Evolutionary conservation across 2,329 filamentous ascomycete genomes (phyloP).

Genomic region (Albophoma yamanashiensis): DNA sequence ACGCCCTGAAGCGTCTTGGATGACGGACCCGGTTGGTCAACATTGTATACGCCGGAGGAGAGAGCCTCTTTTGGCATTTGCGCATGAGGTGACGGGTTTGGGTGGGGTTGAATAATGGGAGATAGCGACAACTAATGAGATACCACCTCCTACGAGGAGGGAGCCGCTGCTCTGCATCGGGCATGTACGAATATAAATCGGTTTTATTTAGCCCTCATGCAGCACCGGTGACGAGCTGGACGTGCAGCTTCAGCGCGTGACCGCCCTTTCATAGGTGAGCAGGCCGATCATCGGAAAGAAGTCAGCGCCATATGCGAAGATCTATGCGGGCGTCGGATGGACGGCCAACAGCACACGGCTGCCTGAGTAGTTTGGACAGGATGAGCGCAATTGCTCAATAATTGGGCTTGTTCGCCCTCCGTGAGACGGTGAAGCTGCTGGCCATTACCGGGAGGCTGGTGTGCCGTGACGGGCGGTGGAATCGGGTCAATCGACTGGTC

Average conservation of each 20-base stretch:
- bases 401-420: neutral
- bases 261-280: neutral
- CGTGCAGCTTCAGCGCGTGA: neutral
- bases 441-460: neutral
- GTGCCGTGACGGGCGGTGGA: neutral
- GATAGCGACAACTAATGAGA: neutral
- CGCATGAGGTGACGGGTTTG: neutral
- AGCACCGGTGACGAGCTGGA: neutral
- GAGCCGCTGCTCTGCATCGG: neutral
- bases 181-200: neutral
- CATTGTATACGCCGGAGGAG: neutral
- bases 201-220: neutral
- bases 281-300: neutral
- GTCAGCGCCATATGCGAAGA: neutral
- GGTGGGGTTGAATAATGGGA: neutral
- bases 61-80: neutral
- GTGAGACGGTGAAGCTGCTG: neutral
- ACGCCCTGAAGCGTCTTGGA: neutral
- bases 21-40: neutral
- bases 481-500: no score
- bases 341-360: neutral
- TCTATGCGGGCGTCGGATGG: neutral
- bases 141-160: neutral
- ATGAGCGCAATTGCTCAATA: no score
- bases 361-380: neutral